phyloP scores from a whole-genome alignment of 2,329 filamentous ascomycete genomes.

The Ophiostoma perfectum region DNA sequence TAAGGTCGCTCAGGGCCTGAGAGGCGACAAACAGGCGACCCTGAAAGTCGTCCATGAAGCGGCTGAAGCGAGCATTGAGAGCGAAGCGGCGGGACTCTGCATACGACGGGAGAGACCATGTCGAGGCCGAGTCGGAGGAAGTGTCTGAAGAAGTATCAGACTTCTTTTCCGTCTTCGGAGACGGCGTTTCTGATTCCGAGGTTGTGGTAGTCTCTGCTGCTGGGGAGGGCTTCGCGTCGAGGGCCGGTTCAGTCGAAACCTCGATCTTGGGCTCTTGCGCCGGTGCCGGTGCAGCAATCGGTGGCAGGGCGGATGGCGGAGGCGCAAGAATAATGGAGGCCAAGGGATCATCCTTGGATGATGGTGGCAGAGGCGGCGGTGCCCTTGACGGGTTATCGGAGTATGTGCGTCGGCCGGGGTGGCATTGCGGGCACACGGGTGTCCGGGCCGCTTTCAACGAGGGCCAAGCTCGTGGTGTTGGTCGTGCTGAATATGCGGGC shows the following conservation, averaged over 20 bases:
- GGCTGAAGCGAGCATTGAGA: slow-evolving; percentile 50
- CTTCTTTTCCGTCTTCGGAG: background rate
- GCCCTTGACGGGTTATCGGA: background rate
- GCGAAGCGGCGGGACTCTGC: slow-evolving; percentile 41
- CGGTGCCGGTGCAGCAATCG: background rate
- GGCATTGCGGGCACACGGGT: background rate
- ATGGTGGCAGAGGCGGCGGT: background rate
- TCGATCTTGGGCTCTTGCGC: background rate
- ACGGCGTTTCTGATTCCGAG: background rate
- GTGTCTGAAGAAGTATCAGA: background rate
- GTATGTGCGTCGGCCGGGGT: background rate
- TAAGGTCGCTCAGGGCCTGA: slow-evolving; percentile 86
- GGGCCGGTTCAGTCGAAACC: background rate
- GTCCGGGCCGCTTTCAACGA: background rate
- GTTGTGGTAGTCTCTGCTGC: background rate
- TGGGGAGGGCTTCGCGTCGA: background rate
- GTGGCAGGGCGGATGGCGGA: slow-evolving; percentile 4
- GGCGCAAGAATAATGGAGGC: slow-evolving; percentile 6
- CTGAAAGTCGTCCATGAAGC: slow-evolving; percentile 84
- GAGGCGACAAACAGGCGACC: slow-evolving; percentile 78
- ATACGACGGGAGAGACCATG: slow-evolving; percentile 38
- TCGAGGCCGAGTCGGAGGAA: background rate
- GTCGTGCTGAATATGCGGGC: background rate
- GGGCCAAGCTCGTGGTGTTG: background rate
- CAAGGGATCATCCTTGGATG: background rate